A percentile compares a stretch with the other conserved stretches of the same genome.
Evolutionary conservation across 2,329 filamentous ascomycete genomes (phyloP).

Genomic region (Fusarium odoratissimum): DNA sequence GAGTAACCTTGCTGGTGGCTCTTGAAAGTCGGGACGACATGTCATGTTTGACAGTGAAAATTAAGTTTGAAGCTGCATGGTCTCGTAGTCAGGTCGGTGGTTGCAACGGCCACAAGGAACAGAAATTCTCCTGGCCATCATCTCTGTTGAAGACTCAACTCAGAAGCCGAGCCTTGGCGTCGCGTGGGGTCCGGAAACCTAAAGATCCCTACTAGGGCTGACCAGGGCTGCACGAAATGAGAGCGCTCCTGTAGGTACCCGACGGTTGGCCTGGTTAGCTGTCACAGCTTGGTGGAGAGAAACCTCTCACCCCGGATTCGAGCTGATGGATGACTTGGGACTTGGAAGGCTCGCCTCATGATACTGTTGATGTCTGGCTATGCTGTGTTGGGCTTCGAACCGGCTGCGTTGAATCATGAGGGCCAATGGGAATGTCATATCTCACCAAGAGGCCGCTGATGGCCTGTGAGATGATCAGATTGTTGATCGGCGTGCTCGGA

Average conservation of each 20-base stretch:
- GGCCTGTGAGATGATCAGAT: slow-evolving; percentile 9
- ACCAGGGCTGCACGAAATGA: slow-evolving; percentile 37
- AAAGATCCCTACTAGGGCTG: slow-evolving; percentile 38
- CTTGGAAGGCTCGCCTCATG: slow-evolving; percentile 8
- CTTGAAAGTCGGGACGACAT: background rate
- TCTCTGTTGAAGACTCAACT: slow-evolving; percentile 14
- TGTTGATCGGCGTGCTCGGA: slow-evolving; percentile 37
- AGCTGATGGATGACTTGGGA: slow-evolving; percentile 22
- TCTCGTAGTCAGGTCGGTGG: slow-evolving; percentile 14
- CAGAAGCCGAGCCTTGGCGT: slow-evolving; percentile 29
- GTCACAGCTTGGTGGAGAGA: slow-evolving; percentile 44
- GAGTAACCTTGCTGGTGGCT: background rate
- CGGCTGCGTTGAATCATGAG: slow-evolving; percentile 23
- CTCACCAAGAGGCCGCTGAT: slow-evolving; percentile 1
- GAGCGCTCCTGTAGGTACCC: slow-evolving; percentile 37
- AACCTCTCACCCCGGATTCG: slow-evolving; percentile 40
- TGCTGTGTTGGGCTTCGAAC: slow-evolving; percentile 15
- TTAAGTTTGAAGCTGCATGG: slow-evolving; percentile 9
- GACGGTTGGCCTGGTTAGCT: slow-evolving; percentile 29
- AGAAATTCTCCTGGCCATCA: background rate
- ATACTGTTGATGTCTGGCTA: slow-evolving; percentile 24
- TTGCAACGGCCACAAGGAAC: background rate
- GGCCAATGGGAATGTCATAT: slow-evolving; percentile 11
- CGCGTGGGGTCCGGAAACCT: slow-evolving; percentile 32
- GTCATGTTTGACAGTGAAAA: slow-evolving; percentile 1